phyloP scores from a whole-genome alignment of 1,139 yeast genomes.

The Candida pseudoviswanathii region DNA sequence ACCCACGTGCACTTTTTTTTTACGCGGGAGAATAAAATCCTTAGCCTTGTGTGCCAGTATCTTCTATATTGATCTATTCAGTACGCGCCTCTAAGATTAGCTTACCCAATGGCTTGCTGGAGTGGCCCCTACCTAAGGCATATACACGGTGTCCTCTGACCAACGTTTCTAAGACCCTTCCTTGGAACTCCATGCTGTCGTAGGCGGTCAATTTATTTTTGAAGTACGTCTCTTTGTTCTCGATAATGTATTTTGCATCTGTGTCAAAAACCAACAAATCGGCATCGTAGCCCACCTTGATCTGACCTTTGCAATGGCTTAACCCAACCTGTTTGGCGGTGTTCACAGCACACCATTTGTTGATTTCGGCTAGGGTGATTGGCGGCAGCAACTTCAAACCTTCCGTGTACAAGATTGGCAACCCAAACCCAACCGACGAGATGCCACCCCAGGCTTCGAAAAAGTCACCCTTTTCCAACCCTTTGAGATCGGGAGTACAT shows the following conservation, averaged over 20 bases:
- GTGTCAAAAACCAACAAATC: slow-evolving; percentile 85
- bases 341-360: slow-evolving; percentile 76
- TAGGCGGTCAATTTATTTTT: slow-evolving; percentile 89
- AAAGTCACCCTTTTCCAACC: slow-evolving; percentile 81
- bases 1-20: not conserved
- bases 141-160: slow-evolving; percentile 74
- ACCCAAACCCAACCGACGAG: slow-evolving; percentile 87
- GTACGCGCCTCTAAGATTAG: slow-evolving; percentile 60
- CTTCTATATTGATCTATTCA: slow-evolving; percentile 1
- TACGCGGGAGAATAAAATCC: not conserved
- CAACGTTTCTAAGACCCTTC: slow-evolving; percentile 76
- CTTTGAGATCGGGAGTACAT: slow-evolving; percentile 88
- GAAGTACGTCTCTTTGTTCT: slow-evolving; percentile 64
- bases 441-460: slow-evolving; percentile 98
- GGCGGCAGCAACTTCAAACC: slow-evolving; percentile 59
- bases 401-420: slow-evolving; percentile 78
- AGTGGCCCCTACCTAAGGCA: slow-evolving; percentile 58
- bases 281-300: slow-evolving; percentile 79
- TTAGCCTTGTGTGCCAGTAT: not conserved
- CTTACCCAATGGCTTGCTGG: slow-evolving; percentile 56
- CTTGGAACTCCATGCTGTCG: slow-evolving; percentile 66
- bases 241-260: slow-evolving; percentile 52
- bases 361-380: slow-evolving; percentile 61
- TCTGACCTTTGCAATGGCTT: slow-evolving; percentile 67
- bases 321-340: slow-evolving; percentile 88